Conservation (phyloP, 148 eudicot species). For the Rhododendron ovatum region DNA sequence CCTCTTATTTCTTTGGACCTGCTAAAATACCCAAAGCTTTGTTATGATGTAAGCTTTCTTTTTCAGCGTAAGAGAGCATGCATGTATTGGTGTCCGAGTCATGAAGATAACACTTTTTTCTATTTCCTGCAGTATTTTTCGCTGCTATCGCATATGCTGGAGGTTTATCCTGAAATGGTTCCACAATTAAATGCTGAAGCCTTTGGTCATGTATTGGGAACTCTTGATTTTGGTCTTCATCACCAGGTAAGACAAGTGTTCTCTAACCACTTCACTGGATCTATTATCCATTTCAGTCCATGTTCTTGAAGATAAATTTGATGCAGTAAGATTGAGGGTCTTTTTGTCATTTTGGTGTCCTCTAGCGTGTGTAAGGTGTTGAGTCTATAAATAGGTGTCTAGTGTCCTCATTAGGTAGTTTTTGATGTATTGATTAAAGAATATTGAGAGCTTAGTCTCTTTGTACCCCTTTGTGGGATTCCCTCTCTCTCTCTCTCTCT, state of each 20-base stretch:
- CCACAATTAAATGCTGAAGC: constrained; percentile 68
- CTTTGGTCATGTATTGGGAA: constrained; percentile 62
- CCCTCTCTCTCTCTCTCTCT: background rate
- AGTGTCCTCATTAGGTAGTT: background rate
- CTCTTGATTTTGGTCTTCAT: constrained; percentile 83
- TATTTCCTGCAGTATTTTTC: constrained; percentile 65
- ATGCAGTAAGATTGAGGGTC: no score
- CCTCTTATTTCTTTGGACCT: constrained; percentile 78
- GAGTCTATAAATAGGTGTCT: background rate
- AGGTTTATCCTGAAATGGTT: constrained; percentile 94
- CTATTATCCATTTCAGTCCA: background rate
- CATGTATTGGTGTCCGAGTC: background rate
- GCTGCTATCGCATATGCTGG: constrained; percentile 89
- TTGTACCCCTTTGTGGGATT: background rate
- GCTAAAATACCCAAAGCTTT: constrained; percentile 88
- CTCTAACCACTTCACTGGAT: background rate
- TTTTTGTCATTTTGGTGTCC: background rate
- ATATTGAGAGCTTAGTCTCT: background rate
- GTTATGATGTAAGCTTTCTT: constrained; percentile 62
- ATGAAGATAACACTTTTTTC: constrained; percentile 10
- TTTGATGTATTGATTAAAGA: background rate
- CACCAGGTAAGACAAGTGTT: constrained; percentile 49
- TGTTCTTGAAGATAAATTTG: background rate
- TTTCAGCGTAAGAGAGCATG: background rate
- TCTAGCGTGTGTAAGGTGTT: background rate